A percentile compares a stretch with the other conserved stretches of the same genome.
Evolutionary conservation across 176 grass and related monocot genomes (phyloP).

Genomic region (Rhynchospora tenuis): DNA sequence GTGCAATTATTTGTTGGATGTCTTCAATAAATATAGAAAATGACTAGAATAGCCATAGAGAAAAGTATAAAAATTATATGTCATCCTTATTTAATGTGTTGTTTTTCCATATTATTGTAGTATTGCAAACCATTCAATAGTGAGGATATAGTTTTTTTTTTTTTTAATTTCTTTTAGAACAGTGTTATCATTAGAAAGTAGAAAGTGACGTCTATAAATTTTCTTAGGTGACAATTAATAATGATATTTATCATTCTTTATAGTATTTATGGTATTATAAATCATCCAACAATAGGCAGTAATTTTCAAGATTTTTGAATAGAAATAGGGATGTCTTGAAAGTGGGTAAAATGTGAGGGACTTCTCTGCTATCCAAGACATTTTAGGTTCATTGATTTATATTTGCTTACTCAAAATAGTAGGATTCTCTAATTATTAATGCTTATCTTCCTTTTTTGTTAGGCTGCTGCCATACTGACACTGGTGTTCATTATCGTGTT

Average conservation of each 20-base stretch:
- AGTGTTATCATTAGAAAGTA: background rate
- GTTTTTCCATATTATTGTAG: no score
- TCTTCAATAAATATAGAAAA: background rate
- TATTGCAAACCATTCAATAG: no score
- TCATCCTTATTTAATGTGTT: background rate
- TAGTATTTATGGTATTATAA: no score
- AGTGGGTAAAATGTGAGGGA: background rate
- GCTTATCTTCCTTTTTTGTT: conserved; percentile 9
- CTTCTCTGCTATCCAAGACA: background rate
- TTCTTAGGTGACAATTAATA: background rate
- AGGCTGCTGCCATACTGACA: conserved; percentile 75
- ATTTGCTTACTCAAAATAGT: conserved; percentile 16
- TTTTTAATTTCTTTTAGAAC: background rate
- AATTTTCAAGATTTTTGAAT: background rate
- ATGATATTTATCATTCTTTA: no score
- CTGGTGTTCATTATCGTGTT: conserved; percentile 62
- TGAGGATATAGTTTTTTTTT: background rate
- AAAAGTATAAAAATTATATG: conserved; percentile 4
- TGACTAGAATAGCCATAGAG: background rate
- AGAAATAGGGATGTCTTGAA: background rate
- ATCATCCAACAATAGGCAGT: background rate
- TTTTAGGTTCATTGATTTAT: background rate
- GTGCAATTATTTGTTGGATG: background rate
- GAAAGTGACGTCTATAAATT: conserved; percentile 8
- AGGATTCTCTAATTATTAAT: background rate